Evolutionary conservation across 148 eudicot species (phyloP), one percentile per base, ranked within the genome.

Genomic region (Pharnaceum exiguum): DNA sequence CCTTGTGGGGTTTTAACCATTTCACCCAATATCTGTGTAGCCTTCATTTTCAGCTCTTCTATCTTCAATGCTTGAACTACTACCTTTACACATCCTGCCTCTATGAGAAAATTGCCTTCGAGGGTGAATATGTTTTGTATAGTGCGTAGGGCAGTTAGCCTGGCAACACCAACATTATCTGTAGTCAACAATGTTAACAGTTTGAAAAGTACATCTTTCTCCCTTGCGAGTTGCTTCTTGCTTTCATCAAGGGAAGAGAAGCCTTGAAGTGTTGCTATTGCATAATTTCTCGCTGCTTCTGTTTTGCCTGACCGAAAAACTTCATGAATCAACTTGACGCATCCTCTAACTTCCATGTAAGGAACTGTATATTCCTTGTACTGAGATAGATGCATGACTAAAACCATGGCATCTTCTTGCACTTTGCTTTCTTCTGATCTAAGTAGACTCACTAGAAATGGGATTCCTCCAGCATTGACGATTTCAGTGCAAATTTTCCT

Each of bases 401-500:
- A 28, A 40, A 43, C 28, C 32, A 35, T 25, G 24, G 51, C 32
- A 31, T 54, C 19, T 19, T 53, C 60, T 43, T 63, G 51, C 22
- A 13, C 50, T 7, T 0, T 16, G 6, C 24, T 22, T 27, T 52
- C 10, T 31, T 53, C 51, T 6, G 59, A 42, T 52, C 7, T 32
- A 4, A 45, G 52, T 33, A 7, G 32, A n/a, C 23, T 36, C 3
- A 54, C 5, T 1, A 63, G 68, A 17, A 53, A 6, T 16, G 38
- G 33, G 46, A 32, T 26, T 5, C 5, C 24, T 8, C 51, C 60
- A 24, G 42, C 32, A 12, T 46, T 32, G 15, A 46, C 45, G 22
- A 45, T 64, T 11, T 30, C 50, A 7, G n/a, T 31, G 52, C 60
- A 44, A 33, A 25, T n/a, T 32, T 54, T 31, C 60, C 35, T 45